Evolutionary conservation across 1,284 basidiomycete genomes (phyloP).

Genomic region (Rhizopogon parksii): DNA sequence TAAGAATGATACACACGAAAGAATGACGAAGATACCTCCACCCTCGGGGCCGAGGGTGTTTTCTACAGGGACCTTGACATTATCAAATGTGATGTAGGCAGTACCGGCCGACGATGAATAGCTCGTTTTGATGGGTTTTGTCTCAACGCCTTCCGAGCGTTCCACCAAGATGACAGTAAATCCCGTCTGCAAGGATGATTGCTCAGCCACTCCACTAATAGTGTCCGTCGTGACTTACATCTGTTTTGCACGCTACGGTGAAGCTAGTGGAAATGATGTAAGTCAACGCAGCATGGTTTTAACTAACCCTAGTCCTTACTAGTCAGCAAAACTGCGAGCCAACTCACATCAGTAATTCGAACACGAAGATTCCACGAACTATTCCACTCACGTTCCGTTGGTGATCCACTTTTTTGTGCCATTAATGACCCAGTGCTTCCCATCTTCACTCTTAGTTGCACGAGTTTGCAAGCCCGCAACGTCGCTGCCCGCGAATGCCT

Average conservation of each 20-base stretch:
- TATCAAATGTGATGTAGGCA: slow-evolving; percentile 83
- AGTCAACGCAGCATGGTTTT: slow-evolving; percentile 2
- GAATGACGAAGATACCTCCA: slow-evolving; percentile 75
- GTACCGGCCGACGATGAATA: slow-evolving; percentile 77
- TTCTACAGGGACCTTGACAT: slow-evolving; percentile 79
- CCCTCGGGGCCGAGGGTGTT: slow-evolving; percentile 84
- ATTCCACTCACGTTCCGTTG: slow-evolving; percentile 51
- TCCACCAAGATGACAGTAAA: slow-evolving; percentile 80
- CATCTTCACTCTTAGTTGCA: slow-evolving; percentile 63
- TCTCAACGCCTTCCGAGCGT: slow-evolving; percentile 72
- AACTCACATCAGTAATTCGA: not conserved
- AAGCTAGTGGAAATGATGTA: slow-evolving; percentile 33
- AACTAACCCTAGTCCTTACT: slow-evolving; percentile 17
- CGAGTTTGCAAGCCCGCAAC: slow-evolving; percentile 58
- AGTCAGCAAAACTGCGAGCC: slow-evolving; percentile 23
- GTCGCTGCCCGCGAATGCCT: slow-evolving; percentile 71
- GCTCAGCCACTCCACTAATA: not conserved
- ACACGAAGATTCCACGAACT: slow-evolving; percentile 3
- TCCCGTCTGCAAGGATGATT: slow-evolving; percentile 44
- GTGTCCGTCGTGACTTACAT: slow-evolving; percentile 25
- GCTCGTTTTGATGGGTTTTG: slow-evolving; percentile 79
- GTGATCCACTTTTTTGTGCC: slow-evolving; percentile 80
- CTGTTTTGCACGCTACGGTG: slow-evolving; percentile 53
- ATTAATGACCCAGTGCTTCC: slow-evolving; percentile 59
- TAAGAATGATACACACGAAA: slow-evolving; percentile 34